Evolutionary conservation across 371 early-diverging fungal species (phyloP).

Genomic region (Mucor sp.): DNA sequence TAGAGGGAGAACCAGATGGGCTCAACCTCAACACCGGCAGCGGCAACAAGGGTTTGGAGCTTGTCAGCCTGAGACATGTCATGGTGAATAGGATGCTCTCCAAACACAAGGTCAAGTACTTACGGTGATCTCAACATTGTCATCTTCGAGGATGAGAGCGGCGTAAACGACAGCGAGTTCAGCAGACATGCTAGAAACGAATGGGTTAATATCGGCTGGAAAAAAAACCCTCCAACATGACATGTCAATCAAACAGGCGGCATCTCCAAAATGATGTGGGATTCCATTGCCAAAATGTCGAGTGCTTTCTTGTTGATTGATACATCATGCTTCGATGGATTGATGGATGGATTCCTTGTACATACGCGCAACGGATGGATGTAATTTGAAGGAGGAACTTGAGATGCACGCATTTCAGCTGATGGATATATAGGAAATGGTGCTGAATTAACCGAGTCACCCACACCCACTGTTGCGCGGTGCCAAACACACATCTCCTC

Average conservation of each 20-base stretch:
- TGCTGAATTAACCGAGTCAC: not conserved
- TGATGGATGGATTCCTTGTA: not conserved
- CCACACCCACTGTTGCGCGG: not conserved
- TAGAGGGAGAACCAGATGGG: constrained; percentile 95
- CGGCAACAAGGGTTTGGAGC: constrained; percentile 87
- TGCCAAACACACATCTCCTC: not conserved
- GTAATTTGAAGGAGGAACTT: constrained; percentile 15
- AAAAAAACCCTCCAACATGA: not conserved
- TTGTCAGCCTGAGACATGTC: constrained; percentile 85
- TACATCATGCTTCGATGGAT: not conserved
- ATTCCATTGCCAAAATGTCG: not conserved
- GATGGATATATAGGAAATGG: not conserved
- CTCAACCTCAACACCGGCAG: constrained; percentile 93
- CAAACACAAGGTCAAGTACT: constrained; percentile 31
- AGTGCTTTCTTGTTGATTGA: not conserved
- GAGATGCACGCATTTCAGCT: constrained; percentile 1
- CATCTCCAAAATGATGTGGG: not conserved
- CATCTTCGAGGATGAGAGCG: constrained; percentile 97
- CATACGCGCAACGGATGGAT: constrained; percentile 19
- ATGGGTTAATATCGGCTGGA: not conserved
- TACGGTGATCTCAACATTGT: constrained; percentile 94
- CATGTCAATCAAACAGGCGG: not conserved
- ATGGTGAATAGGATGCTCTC: not conserved
- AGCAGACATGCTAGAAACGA: constrained; percentile 53
- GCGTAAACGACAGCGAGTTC: constrained; percentile 97